Base-by-base conservation (phyloP, 345 rosid genomes). In the Erucastrum elatum region DNA sequence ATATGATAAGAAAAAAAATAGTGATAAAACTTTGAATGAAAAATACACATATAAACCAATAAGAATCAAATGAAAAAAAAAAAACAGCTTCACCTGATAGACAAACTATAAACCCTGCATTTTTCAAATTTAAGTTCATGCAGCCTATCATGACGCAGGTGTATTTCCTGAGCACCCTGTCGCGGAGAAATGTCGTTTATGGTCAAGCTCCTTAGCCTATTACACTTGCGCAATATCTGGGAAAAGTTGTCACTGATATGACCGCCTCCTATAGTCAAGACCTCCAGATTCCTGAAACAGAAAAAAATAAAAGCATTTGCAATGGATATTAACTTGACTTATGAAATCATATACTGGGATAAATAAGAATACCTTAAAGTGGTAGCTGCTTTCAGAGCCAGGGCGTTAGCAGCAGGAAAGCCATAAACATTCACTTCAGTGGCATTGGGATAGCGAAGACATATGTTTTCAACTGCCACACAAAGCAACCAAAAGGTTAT, bases 371-470 rank as follows among this genome's bases (percentile, higher is more conserved):
- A 91, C 99, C 97, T 87, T 60, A 95, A 79, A 2, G 87, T 88
- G 44, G 89, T 86, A 64, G 88, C 81, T 39, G 96, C 92, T 86
- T 76, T 85, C 96, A 86, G 86, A 75, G 89, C 94, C 68, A 93
- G 91, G 41, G 82, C 62, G 80, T 91, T 84, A 26, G 84, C 82
- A 68, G 82, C 71, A 76, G 91, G 84, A 74, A 91, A 82, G 37
- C 94, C 92, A 76, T 62, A 77, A 58, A 95, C 73, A 82, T 90
- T 92, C 79, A 93, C 93, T 84, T 93, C 97, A 56, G 89, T 84
- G 51, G 97, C 97, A 84, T 90, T 90, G 35, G 98, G 97, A 80
- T 93, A 91, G 62, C 96, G 87, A 51, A 4, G 82, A 81, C 98
- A 95, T 87, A 95, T 87, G 78, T 88, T 90, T 86, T 88, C 96